These are phyloP conservation scores for Adansonia grandidieri DNA, from an alignment of 441 rosid genomes.

Conservation along the genomic window DNA sequence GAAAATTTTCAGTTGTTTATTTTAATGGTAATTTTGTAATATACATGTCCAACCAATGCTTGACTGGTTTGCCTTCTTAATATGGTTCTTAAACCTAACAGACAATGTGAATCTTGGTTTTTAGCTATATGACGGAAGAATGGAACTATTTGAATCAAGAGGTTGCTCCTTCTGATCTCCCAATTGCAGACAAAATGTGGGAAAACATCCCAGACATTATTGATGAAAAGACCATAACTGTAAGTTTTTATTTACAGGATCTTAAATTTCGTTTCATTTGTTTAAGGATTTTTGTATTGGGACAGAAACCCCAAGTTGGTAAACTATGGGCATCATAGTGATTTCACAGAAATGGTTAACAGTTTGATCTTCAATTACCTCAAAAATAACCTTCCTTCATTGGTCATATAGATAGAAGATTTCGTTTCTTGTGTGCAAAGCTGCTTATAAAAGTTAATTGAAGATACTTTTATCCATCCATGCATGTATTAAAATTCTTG, in stretches of 20 bases:
- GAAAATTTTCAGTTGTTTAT: background rate
- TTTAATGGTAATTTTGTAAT: slow-evolving; percentile 1
- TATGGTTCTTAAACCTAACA: slow-evolving; percentile 16
- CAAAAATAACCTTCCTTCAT: background rate
- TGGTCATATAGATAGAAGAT: background rate
- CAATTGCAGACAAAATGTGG: slow-evolving; percentile 67
- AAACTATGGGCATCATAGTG: background rate
- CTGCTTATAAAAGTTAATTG: background rate
- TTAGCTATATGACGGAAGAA: slow-evolving; percentile 77
- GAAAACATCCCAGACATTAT: slow-evolving; percentile 60
- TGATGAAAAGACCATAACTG: slow-evolving; percentile 47
- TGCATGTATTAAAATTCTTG: background rate
- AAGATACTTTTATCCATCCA: background rate
- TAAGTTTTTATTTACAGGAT: slow-evolving; percentile 32
- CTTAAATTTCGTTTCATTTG: slow-evolving; percentile 8
- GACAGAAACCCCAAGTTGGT: background rate
- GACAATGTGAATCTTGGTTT: slow-evolving; percentile 26
- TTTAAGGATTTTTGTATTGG: background rate
- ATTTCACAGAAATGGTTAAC: background rate
- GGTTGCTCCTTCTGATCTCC: slow-evolving; percentile 53
- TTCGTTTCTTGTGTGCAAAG: background rate
- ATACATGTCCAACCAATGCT: background rate
- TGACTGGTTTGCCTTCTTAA: slow-evolving; percentile 20
- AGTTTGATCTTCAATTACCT: background rate
- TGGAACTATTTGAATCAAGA: slow-evolving; percentile 69